Evolutionary conservation across 2,329 filamentous ascomycete genomes (phyloP), one percentile per base, ranked within the genome.

Genomic region (Arthrinium puccinioides): DNA sequence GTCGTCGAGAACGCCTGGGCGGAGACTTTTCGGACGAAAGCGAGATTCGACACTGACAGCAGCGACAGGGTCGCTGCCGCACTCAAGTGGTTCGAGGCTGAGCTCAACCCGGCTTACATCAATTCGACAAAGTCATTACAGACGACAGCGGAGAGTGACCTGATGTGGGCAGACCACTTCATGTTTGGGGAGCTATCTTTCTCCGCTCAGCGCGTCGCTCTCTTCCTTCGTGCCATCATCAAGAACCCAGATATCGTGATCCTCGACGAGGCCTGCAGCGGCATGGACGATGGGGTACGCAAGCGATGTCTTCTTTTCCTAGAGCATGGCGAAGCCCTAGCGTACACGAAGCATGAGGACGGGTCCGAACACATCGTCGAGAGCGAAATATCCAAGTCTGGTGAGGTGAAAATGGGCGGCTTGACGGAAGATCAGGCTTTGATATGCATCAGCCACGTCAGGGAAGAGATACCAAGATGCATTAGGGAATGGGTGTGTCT

Each of bases 371-470:
- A 42, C 6, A 52, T 70, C 21, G 59, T 72, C 0, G 63, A 73
- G 10, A 77, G 70, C 41, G 61, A 70, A 2, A 56, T 59, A 1
- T 57, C 64, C 7, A 63, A 60, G 38, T 48, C 60, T 1, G 72
- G 66, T 0, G 53, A 56, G 2, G 66, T 77, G 2, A 67, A 61
- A 16, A 62, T 90, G 5, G 54, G 52, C 1, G 87, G 87, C 0
- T 60, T 96, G 39, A 70, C 71, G 2, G 66, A 78, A 1, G 60
- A 76, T 16, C 90, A 97, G 61, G 88, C 88, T 1, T 63, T 98
- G 37, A 74, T 97, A n/a, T 87, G 89, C 45, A 90, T 97, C 42
- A 92, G 87, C 43, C 92, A 98, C 62, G 72, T 90, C 43, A 81
- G 80, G 44, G 88, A 95, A 51, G 92, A 98, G 60, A 84, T 97